Base-by-base conservation (phyloP, 176 grass and related monocot species). In the Carex pumila region DNA sequence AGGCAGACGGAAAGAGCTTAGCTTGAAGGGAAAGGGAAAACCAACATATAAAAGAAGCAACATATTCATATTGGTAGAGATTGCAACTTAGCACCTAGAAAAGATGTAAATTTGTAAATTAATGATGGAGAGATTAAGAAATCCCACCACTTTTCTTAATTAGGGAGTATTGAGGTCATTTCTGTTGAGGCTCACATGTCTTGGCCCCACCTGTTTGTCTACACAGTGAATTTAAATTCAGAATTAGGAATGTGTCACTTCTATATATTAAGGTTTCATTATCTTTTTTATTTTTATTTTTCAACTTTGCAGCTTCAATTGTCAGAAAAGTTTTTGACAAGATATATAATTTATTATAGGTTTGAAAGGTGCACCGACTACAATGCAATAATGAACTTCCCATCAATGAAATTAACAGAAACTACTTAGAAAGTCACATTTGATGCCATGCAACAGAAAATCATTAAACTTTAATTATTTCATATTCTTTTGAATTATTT, bases 11-110 rank as follows among this genome's bases (percentile, higher is more conserved):
- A 5, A 57, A 78, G 21, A 78, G 62, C 62, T 68, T 83, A 47
- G 29, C 80, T 83, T 83, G 41, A 69, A 83, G 62, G 62, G 37
- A 69, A 83, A 83, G 80, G 71, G 47, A 19, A 71, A 55, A 65
- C 49, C 43, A 68, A 1, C 61, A 47, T 29, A 49, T 62, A 31
- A 13, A 65, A 81, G 30, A 81, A 49, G 79, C 79, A 83, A 83
- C 62, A 83, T 45, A 68, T 83, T 83, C 34, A 83, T 83, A 68
- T 83, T 83, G 80, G 80, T 83, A 68, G 43, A 52, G 80, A 83
- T 68, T 83, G 80, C 62, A 83, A 83, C 80, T 83, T 68, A 83
- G 62, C 80, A 83, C 61, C 80, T 68, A 53, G 1, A 82, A 83
- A 65, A 83, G 6, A 32, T 49, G 29, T 65, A 68, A 49, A 69